Base-by-base conservation (phyloP, 805 yeast genomes). In the Schizosaccharomyces octosporus region DNA sequence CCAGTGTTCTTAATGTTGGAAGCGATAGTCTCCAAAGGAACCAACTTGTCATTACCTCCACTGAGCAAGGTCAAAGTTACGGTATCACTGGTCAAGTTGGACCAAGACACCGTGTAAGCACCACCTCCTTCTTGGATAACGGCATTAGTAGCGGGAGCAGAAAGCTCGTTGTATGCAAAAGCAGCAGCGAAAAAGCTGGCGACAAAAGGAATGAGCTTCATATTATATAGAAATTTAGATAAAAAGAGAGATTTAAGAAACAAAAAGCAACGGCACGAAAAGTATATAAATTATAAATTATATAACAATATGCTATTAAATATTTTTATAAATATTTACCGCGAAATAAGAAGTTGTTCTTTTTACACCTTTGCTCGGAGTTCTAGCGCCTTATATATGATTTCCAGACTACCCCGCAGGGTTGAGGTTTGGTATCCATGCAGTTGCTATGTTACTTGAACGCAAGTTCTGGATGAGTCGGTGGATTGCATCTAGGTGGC, bases 71-170 rank as follows among this genome's bases (percentile, higher is more conserved):
- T 57, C 48, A 57, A 39, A 19, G 48, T 57, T n/a, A 57, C 60
- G n/a, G 60, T 27, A 42, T n/a, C 73, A 57, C 67, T 67, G 41
- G 65, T 65, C 61, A 69, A 66, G 66, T 67, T 65, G 61, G 65
- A 64, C 74, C 74, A 72, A 43, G 66, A 59, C 62, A 72, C 64
- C 61, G 66, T 65, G 61, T 67, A 62, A 54, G 65, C 61, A 43
- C 61, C 59, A 41, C 64, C 61, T 29, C 73, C 74, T 59, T 72
- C 72, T 42, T 64, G 55, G 59, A 71, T 62, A 55, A 67, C 64
- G 59, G 66, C 67, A 63, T 64, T 64, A 15, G 65, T 65, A 32
- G 64, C 64, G 32, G 73, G 74, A 59, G 67, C 60, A 51, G 69
- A 66, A 66, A 72, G 66, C 48, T 72, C 67, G 65, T 72, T 71